phyloP scores from a whole-genome alignment of 2,329 filamentous ascomycete species.

The Didymella lethalis region DNA sequence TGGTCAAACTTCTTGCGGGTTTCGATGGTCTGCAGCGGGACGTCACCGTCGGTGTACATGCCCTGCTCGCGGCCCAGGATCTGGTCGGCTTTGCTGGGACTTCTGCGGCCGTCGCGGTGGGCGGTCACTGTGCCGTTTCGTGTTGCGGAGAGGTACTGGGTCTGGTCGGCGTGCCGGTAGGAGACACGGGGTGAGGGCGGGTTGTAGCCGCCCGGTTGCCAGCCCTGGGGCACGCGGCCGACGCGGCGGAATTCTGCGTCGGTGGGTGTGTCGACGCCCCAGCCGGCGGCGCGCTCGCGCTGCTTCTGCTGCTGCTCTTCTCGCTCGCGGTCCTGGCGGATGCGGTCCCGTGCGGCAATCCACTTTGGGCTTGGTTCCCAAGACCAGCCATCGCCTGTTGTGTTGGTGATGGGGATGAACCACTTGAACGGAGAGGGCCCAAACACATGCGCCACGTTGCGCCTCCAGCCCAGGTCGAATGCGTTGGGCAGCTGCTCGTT shows the following conservation, averaged over 20 bases:
- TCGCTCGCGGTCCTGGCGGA: slow-evolving; percentile 55
- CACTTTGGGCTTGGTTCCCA: slow-evolving; percentile 89
- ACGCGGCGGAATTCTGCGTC: slow-evolving; percentile 47
- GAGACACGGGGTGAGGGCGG: slow-evolving; percentile 40
- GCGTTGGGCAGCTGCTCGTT: slow-evolving; percentile 88
- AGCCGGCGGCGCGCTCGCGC: slow-evolving; percentile 72
- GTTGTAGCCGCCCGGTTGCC: slow-evolving; percentile 40
- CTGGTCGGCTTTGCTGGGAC: slow-evolving; percentile 52
- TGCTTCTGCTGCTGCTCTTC: slow-evolving; percentile 62
- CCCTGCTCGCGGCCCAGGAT: slow-evolving; percentile 51
- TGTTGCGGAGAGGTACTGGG: slow-evolving; percentile 46
- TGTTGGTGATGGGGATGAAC: slow-evolving; percentile 82
- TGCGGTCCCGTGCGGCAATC: slow-evolving; percentile 72
- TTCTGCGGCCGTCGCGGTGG: slow-evolving; percentile 46
- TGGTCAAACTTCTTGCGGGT: slow-evolving; percentile 47
- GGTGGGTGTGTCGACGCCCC: slow-evolving; percentile 61
- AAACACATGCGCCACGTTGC: slow-evolving; percentile 83
- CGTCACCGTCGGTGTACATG: slow-evolving; percentile 48
- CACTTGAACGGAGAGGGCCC: slow-evolving; percentile 77
- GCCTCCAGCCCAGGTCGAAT: slow-evolving; percentile 86
- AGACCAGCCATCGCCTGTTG: slow-evolving; percentile 88
- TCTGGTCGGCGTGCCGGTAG: slow-evolving; percentile 46
- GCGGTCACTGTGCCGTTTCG: slow-evolving; percentile 44
- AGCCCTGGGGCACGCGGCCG: slow-evolving; percentile 39
- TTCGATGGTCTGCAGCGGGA: slow-evolving; percentile 55